These are phyloP conservation scores for Pseudogymnoascus sp. DNA, from an alignment of 2,329 filamentous ascomycete species.

Conservation along the genomic window DNA sequence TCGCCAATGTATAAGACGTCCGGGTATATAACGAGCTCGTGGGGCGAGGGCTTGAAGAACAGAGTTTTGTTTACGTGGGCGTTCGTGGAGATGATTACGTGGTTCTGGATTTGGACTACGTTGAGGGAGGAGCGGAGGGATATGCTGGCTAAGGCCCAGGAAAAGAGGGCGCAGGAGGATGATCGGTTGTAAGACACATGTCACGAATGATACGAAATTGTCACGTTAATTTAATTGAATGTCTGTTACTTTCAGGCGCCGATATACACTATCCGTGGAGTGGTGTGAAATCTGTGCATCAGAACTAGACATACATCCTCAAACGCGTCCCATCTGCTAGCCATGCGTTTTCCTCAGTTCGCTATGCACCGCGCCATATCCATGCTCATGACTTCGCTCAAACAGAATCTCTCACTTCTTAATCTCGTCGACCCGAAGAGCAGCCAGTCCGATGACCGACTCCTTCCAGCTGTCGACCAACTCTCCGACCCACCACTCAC, in stretches of 20 bases:
- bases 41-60: constrained; percentile 69
- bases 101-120: constrained; percentile 80
- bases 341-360: neutral
- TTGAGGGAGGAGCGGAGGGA: constrained; percentile 56
- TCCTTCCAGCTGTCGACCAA: constrained; percentile 26
- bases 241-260: neutral
- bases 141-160: constrained; percentile 26
- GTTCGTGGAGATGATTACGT: constrained; percentile 75
- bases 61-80: constrained; percentile 77
- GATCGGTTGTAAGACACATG: constrained; percentile 18
- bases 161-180: constrained; percentile 32
- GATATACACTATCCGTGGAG: neutral
- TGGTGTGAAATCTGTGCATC: neutral
- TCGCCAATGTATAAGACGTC: constrained; percentile 42
- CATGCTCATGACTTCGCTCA: neutral
- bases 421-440: constrained; percentile 13
- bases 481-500: constrained; percentile 19
- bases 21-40: constrained; percentile 36
- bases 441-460: constrained; percentile 24
- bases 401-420: constrained; percentile 11
- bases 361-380: constrained; percentile 10
- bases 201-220: constrained; percentile 1
- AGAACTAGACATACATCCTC: neutral
- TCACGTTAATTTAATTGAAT: neutral
- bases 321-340: neutral